Evolutionary conservation across 1,139 yeast genomes (phyloP), one percentile per base, ranked within the genome.

Genomic region (Fermentozyma sake): DNA sequence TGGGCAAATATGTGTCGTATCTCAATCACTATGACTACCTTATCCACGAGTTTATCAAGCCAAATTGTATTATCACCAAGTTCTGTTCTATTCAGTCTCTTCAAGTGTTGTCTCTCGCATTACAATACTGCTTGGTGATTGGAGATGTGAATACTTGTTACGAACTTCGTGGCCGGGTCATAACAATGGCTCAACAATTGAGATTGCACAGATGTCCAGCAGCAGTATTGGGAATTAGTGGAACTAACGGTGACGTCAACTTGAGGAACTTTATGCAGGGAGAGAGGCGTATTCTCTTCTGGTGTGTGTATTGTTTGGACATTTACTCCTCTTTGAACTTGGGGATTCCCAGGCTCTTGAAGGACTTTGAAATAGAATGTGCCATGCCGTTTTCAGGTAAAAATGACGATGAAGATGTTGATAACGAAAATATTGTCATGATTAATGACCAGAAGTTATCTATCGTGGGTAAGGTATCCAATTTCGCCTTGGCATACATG

Each of bases 131-230:
- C 43, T 58, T 83, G 23, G 80, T 79, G 20, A 73, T 75, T 6
- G 94, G 95, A 10, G 87, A 83, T 50, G 71, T 78, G 21, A 70
- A 77, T 9, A 78, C 86, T 2, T 71, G 87, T 34, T 86, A 85
- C 58, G 82, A 79, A 33, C 63, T 81, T 24, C 66, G 95, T 36
- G 89, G 91, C 23, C 64, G 80, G 42, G 79, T 82, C 6, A 76
- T 81, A 5, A 78, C 87, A 15, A 82, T 84, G 89, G 81, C 91
- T 2, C 95, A 84, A 46, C 93, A 87, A 42, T 59, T 87, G 30
- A 74, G 96, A 42, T 63, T 87, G 28, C 95, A 86, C 49, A 69
- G 95, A 39, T 82, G 95, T 55, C 95, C 95, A 9, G 82, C 89
- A 9, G 89, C 93, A 0, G 89, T 86, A 5, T 56, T 81, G 29